Conservation (phyloP, 495 filamentous ascomycete species). For the Penicillium simplicissimum region DNA sequence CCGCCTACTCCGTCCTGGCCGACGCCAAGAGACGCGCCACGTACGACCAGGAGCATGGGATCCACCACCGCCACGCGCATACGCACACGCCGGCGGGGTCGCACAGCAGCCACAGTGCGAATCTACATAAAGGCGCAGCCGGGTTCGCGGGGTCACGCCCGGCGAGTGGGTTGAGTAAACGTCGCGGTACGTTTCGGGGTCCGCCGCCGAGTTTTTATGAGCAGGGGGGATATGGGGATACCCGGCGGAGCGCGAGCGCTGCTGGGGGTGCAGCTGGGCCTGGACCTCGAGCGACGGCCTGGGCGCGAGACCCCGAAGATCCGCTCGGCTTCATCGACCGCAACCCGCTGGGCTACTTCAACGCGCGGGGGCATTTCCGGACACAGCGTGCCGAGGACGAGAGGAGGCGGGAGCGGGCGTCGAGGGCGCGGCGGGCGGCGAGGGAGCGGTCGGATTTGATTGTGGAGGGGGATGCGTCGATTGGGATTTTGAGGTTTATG, state of each 20-base stretch:
- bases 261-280: too few relatives aligned
- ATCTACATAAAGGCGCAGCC: constrained; percentile 36
- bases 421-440: constrained; percentile 22
- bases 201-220: constrained; percentile 89
- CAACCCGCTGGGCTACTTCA: constrained; percentile 62
- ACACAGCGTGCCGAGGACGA: constrained; percentile 65
- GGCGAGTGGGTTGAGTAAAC: constrained; percentile 74
- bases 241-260: constrained; percentile 13
- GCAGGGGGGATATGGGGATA: constrained; percentile 60
- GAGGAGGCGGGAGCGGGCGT: constrained; percentile 44
- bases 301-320: too few relatives aligned
- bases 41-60: constrained; percentile 72
- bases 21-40: constrained; percentile 66
- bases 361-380: constrained; percentile 66
- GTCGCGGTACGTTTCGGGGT: constrained; percentile 72
- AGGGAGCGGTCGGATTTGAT: constrained; percentile 31
- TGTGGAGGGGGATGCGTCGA: constrained; percentile 17
- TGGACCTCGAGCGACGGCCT: too few relatives aligned
- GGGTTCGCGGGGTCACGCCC: constrained; percentile 66
- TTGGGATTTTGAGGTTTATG: constrained; percentile 49
- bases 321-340: constrained; percentile 47
- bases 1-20: constrained; percentile 80
- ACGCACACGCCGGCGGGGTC: constrained; percentile 43
- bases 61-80: constrained; percentile 30
- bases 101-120: constrained; percentile 41